Base-by-base conservation (phyloP, 257 asterid species). In the Solanum paucissectum region DNA sequence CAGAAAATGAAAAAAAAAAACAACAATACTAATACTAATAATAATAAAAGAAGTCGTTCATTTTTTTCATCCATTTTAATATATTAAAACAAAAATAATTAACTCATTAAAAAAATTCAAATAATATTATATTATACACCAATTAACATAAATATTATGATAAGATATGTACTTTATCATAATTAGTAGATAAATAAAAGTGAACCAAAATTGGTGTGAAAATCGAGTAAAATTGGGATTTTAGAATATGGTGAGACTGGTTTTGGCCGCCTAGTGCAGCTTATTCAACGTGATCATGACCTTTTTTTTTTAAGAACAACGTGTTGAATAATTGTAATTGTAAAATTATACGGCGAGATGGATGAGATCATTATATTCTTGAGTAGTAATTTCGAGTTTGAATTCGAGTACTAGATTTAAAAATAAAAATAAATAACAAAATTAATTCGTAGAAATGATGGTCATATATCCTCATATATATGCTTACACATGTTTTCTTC, bases 231-330 rank as follows among this genome's bases (percentile, higher is more conserved):
- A 40, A 29, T 25, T 52, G 7, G 25, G 25, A 44, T 25, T 42
- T 42, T 25, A 60, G 64, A 79, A 79, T 79, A 1, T 77, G 62
- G 25, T 42, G 60, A 75, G 9, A 69, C 37, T 25, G 34, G 74
- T 52, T 58, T 55, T 76, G 81, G 88, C 34, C 34, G 68, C 52
- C 86, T 55, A 16, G 86, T 76, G 88, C 88, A 87, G 89, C 77
- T 86, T 62, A 62, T 76, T 89, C 66, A 81, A 87, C 91, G 88
- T 85, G 90, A 87, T 38, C 83, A 68, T 52, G 87, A 87, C 90
- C 81, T 83, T 64, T 86, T 73, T 52, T 5, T 49, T 44, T 44
- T 44, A 44, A 44, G 52, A 44, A 44, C 52, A 44, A 44, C 5
- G 5, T 44, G 52, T 44, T 44, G 52, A 44, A 44, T 44, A 12